These are phyloP conservation scores for Boeremia exigua DNA, from an alignment of 2,329 filamentous ascomycete genomes.

Conservation along the genomic window DNA sequence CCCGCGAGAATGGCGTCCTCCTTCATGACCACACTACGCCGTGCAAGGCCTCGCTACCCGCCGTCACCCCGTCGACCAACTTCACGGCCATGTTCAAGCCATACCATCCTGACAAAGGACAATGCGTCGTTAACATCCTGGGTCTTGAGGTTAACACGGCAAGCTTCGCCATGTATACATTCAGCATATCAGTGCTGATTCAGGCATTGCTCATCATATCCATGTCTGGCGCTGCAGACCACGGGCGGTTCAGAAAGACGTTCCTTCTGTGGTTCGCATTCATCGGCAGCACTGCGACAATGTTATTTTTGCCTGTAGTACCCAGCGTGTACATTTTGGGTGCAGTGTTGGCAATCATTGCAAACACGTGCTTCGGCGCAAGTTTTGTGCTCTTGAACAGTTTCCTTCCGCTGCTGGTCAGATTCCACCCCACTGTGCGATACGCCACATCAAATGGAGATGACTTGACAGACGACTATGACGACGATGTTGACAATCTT, in stretches of 20 bases:
- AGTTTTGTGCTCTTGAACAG: slow-evolving; percentile 96
- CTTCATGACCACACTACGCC: slow-evolving; percentile 76
- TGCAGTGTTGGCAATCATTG: slow-evolving; percentile 82
- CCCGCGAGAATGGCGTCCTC: slow-evolving; percentile 88
- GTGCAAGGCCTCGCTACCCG: slow-evolving; percentile 71
- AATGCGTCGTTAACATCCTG: slow-evolving; percentile 83
- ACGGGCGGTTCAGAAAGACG: slow-evolving; percentile 85
- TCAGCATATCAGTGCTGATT: slow-evolving; percentile 87
- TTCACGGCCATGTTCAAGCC: slow-evolving; percentile 30
- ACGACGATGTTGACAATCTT: slow-evolving; percentile 32
- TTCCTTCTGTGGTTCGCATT: slow-evolving; percentile 86
- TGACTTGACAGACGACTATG: slow-evolving; percentile 36
- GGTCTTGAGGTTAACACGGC: slow-evolving; percentile 92
- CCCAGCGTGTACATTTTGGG: slow-evolving; percentile 80
- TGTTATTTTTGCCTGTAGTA: slow-evolving; percentile 83
- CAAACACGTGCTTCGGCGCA: slow-evolving; percentile 92
- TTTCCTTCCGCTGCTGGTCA: slow-evolving; percentile 87
- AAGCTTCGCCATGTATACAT: slow-evolving; percentile 98
- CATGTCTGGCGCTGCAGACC: slow-evolving; percentile 94
- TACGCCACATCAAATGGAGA: slow-evolving; percentile 35
- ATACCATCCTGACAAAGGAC: slow-evolving; percentile 48
- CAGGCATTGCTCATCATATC: slow-evolving; percentile 92
- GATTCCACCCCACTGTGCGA: slow-evolving; percentile 73
- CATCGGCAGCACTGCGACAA: slow-evolving; percentile 79
- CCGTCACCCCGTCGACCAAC: slow-evolving; percentile 39